Evolutionary conservation across 1,284 basidiomycete genomes (phyloP).

Genomic region (Cystobasidium sp.): DNA sequence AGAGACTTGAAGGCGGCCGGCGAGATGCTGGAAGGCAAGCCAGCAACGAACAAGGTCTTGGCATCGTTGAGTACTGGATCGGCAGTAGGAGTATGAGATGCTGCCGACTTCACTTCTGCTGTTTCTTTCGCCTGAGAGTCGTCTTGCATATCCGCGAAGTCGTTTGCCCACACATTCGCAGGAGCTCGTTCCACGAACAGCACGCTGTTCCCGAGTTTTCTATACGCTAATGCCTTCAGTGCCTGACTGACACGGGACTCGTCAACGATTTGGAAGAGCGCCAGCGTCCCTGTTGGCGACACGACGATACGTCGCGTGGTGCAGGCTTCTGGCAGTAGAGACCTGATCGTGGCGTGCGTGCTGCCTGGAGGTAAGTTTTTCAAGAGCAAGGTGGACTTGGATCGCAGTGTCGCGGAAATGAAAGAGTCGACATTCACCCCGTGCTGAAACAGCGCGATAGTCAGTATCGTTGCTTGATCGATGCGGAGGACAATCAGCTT

Average conservation of each 20-base stretch:
- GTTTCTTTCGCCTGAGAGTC: background rate
- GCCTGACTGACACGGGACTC: constrained; percentile 72
- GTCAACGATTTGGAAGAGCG: constrained; percentile 83
- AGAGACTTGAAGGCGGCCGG: constrained; percentile 70
- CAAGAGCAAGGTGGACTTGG: constrained; percentile 83
- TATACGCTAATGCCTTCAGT: constrained; percentile 82
- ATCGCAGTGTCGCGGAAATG: constrained; percentile 63
- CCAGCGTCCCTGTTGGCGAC: constrained; percentile 91
- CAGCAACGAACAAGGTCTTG: constrained; percentile 92
- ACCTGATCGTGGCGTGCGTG: constrained; percentile 70
- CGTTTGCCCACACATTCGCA: constrained; percentile 66
- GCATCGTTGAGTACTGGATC: constrained; percentile 60
- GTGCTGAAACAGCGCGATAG: background rate
- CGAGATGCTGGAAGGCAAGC: constrained; percentile 88
- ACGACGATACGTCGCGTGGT: constrained; percentile 75
- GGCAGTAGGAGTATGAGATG: background rate
- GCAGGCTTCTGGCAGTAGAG: constrained; percentile 80
- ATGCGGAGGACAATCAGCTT: constrained; percentile 55
- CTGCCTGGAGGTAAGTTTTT: constrained; percentile 98
- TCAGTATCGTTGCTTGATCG: background rate
- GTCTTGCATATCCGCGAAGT: background rate
- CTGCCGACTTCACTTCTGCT: background rate
- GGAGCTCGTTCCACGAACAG: constrained; percentile 94
- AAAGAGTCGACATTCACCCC: constrained; percentile 49
- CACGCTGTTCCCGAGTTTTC: constrained; percentile 83